These are phyloP conservation scores for Phytophthora crassamura DNA, from an alignment of 352 stramenopile genomes.

Conservation along the genomic window DNA sequence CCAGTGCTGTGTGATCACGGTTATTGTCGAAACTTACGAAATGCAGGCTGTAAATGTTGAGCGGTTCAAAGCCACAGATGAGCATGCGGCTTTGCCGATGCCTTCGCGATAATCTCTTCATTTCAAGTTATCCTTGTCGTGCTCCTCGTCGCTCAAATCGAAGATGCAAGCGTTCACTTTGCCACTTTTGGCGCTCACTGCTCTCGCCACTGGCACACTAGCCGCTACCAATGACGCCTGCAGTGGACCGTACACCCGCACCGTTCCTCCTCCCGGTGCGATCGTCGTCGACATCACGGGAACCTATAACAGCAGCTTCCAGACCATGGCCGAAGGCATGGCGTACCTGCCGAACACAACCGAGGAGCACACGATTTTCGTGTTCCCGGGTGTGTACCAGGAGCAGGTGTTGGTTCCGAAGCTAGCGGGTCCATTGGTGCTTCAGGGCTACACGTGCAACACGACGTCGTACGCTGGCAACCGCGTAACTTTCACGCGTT, in stretches of 20 bases:
- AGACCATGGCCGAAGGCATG: constrained; percentile 13
- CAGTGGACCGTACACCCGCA: constrained; percentile 14
- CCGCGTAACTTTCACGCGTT: constrained; percentile 17
- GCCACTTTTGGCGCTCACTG: neutral
- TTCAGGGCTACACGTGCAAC: constrained; percentile 31
- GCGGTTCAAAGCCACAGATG: too few species aligned
- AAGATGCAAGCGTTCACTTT: neutral
- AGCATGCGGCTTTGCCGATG: neutral
- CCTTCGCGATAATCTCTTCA: neutral
- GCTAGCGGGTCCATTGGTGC: constrained; percentile 5
- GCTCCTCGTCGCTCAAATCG: neutral
- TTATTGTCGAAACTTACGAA: too few species aligned
- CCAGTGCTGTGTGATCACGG: too few species aligned
- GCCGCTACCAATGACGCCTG: neutral
- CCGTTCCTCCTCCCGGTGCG: constrained; percentile 5
- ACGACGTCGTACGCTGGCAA: constrained; percentile 21
- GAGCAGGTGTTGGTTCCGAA: constrained; percentile 20
- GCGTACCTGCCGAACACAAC: constrained; percentile 6
- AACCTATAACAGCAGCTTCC: constrained; percentile 2
- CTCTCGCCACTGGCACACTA: neutral
- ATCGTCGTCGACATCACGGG: constrained; percentile 21
- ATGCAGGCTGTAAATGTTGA: too few species aligned
- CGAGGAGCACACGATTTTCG: constrained; percentile 18
- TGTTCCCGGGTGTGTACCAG: constrained; percentile 23
- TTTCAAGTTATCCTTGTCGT: constrained; percentile 9